Conservation (phyloP, 1,284 basidiomycete species). For the Tilletiopsis washingtonensis region DNA sequence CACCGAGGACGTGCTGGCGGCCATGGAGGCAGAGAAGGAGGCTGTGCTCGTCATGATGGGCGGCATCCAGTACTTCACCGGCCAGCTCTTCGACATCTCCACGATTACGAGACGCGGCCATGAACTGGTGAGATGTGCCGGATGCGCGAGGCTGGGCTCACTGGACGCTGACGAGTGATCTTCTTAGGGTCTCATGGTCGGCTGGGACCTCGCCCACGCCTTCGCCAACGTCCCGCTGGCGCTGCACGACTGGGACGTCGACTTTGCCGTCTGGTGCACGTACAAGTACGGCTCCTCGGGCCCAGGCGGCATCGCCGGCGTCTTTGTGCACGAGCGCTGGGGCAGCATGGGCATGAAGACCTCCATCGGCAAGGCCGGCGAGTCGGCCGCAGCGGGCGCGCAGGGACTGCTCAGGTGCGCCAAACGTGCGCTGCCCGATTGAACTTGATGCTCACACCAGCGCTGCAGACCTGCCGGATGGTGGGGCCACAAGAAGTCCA, state of each 20-base stretch:
- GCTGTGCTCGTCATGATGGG: constrained; percentile 37
- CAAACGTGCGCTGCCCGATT: constrained; percentile 4
- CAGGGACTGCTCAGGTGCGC: constrained; percentile 8
- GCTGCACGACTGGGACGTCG: constrained; percentile 86
- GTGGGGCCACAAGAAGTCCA: constrained; percentile 87
- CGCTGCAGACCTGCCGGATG: constrained; percentile 80
- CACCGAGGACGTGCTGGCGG: constrained; percentile 76
- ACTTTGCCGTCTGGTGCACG: constrained; percentile 66
- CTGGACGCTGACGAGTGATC: neutral
- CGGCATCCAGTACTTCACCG: constrained; percentile 79
- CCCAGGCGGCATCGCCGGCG: constrained; percentile 87
- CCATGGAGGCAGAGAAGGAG: constrained; percentile 53
- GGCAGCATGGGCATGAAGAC: constrained; percentile 3
- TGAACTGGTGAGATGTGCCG: constrained; percentile 6
- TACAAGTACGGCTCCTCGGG: constrained; percentile 79
- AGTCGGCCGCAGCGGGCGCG: neutral
- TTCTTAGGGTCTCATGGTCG: constrained; percentile 74
- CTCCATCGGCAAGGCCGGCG: neutral
- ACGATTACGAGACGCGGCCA: constrained; percentile 69
- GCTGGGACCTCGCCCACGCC: constrained; percentile 94
- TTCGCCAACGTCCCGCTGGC: constrained; percentile 83
- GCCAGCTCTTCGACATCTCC: constrained; percentile 86
- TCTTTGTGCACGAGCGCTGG: constrained; percentile 76
- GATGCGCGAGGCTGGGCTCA: neutral
- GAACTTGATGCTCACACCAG: too few relatives aligned